Base-by-base conservation (phyloP, 345 rosid species). In the Boechera divaricarpa region DNA sequence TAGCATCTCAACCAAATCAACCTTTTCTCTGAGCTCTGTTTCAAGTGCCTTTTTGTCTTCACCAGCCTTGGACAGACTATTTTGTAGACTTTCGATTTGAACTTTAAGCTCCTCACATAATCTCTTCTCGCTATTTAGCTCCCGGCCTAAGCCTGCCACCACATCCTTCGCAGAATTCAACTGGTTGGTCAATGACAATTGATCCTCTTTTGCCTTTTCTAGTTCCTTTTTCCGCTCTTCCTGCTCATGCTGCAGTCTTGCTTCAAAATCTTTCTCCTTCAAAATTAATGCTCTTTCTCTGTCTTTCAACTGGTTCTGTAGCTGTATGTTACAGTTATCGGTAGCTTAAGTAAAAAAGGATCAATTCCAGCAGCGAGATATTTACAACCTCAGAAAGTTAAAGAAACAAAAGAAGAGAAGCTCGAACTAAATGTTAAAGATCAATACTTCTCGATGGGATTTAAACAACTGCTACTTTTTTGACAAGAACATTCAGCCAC, bases 41-140 rank as follows among this genome's bases (percentile, higher is more conserved):
- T 89, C 92, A 49, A 90, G 87, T 52, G 82, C 72, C 67, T 59
- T 86, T 76, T 87, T 86, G 29, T 85, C 90, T 82, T 85, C 90
- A 68, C 71, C 81, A 70, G 86, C 85, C 80, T 85, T 83, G 44
- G 82, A 82, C 24, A 92, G 85, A 61, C 47, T 79, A 60, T 31
- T 70, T 69, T 83, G 89, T 70, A 92, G 87, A 81, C 79, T 60
- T 59, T 76, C 88, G 32, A 83, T 84, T 84, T 86, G 86, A 77
- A 35, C 56, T 67, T 72, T 86, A 56, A 92, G 85, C 64, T 86
- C 85, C 41, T 85, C 89, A 11, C 86, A 69, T 67, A 74, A 45
- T 75, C 55, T 86, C 83, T 86, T 92, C 74, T 92, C 90, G 26
- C 88, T 81, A 79, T 79, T 84, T 47, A 92, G 87, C 86, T 92